A percentile compares a stretch with the other conserved stretches of the same genome.
phyloP scores from a whole-genome alignment of 176 grass and related monocot genomes.

The Carex parvula region DNA sequence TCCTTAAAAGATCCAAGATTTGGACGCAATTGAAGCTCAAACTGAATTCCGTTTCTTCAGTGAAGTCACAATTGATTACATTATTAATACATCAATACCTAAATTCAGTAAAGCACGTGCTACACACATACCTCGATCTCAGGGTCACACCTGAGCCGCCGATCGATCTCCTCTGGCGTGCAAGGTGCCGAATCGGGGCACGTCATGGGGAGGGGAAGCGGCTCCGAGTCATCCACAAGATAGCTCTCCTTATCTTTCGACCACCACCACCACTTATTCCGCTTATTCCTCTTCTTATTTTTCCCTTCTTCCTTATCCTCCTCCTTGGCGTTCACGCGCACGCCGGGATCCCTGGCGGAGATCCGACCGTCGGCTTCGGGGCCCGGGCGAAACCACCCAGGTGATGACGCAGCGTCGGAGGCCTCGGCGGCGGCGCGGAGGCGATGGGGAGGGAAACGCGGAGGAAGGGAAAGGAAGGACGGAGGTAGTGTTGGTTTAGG shows the following conservation, averaged over 20 bases:
- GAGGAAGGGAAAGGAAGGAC: neutral
- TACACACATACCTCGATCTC: slow-evolving; percentile 48
- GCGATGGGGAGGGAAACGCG: neutral
- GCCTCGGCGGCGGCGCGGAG: slow-evolving; percentile 47
- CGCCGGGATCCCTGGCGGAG: slow-evolving; percentile 53
- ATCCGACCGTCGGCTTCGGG: slow-evolving; percentile 38
- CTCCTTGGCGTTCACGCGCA: slow-evolving; percentile 78
- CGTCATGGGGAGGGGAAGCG: slow-evolving; percentile 84
- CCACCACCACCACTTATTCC: slow-evolving; percentile 72
- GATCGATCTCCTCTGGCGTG: slow-evolving; percentile 73
- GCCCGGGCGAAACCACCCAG: slow-evolving; percentile 68
- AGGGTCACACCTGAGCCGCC: slow-evolving; percentile 70
- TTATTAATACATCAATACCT: neutral
- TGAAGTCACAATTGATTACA: neutral
- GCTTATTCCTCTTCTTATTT: slow-evolving; percentile 32
- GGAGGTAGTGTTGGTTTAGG: slow-evolving; percentile 23
- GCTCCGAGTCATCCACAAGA: slow-evolving; percentile 60
- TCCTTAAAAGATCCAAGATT: neutral
- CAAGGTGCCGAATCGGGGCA: slow-evolving; percentile 54
- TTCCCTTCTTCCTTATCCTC: slow-evolving; percentile 27
- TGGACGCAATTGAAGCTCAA: neutral
- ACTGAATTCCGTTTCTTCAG: neutral
- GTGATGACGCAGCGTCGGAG: slow-evolving; percentile 45
- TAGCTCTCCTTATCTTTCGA: slow-evolving; percentile 91
- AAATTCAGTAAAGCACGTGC: neutral